Conservation (phyloP, 495 filamentous ascomycete genomes). For the Tuber borchii region DNA sequence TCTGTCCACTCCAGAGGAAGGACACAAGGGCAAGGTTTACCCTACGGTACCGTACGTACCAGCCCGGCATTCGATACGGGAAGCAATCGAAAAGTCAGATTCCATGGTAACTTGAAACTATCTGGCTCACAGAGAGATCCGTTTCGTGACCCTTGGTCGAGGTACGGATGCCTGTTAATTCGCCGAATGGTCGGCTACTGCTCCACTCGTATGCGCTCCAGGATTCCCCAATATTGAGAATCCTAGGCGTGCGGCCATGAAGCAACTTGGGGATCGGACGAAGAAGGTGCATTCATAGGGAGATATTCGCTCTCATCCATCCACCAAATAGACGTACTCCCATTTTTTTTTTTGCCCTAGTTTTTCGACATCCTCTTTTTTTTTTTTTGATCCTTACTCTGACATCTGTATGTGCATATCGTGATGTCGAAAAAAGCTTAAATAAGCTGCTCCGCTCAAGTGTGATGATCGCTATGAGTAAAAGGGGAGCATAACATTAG, state of each 20-base stretch:
- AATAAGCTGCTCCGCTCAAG: background rate
- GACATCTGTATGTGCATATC: background rate
- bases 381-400: background rate
- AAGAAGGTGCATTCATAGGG: background rate
- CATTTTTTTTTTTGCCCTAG: background rate
- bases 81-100: conserved; percentile 12
- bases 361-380: background rate
- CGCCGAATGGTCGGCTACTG: conserved; percentile 14
- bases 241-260: conserved; percentile 4
- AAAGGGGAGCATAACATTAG: background rate
- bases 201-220: conserved; percentile 11
- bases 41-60: background rate
- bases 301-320: background rate
- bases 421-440: background rate
- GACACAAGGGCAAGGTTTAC: background rate
- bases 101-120: background rate
- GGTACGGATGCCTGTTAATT: conserved; percentile 15
- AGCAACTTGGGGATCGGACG: conserved; percentile 3
- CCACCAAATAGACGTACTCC: background rate
- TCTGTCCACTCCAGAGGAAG: background rate
- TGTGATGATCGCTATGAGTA: background rate
- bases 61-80: conserved; percentile 20
- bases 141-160: conserved; percentile 7
- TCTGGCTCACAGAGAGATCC: conserved; percentile 7
- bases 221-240: background rate